Evolutionary conservation across 176 grass and related monocot genomes (phyloP), one percentile per base, ranked within the genome.

Genomic region (Raddia guianensis): DNA sequence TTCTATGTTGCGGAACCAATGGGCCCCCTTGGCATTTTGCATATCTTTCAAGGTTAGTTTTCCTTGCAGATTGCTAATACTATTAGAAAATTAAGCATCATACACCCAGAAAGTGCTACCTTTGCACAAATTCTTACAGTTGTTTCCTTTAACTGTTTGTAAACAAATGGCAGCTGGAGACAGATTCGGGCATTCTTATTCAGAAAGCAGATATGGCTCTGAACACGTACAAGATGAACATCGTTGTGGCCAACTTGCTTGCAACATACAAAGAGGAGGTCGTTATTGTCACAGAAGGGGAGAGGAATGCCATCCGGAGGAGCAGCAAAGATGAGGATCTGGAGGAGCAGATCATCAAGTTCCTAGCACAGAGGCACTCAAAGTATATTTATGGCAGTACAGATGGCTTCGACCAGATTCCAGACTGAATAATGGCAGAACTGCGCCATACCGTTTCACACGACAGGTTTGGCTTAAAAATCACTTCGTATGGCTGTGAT

Each of bases 251-350:
- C 19, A 97, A 97, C 75, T 70, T 79, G 70, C 79, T 97, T 54
- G 87, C 87, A 40, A 94, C 89, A n/a, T 94, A 94, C 86, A 97
- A 94, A 79, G 79, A 89, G 33, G 87, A 94, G 47, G 94, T 97
- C 69, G 56, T 90, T 32, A 54, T 92, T 27, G 80, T 97, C 59
- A 88, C 91, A 18, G 50, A 74, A 52, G 63, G 71, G 18, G 82
- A 65, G 52, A 94, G 80, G 12, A 80, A 19, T 9, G 86, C 32
- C 2, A 72, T 94, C 65, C 60, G 67, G 9, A 91, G 55, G 69
- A 43, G 64, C 50, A 65, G 45, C 51, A 69, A 65, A 33, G 82
- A 88, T 32, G 78, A 90, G 64, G 94, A 97, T 76, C 69, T 97
- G 65, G 94, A 94, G 63, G 82, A 88, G 78, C 83, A 88, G 34